Percentiles rank a stretch among this genome's conserved stretches.
Conservation (phyloP, 176 grass and related monocot genomes). For the Ensete ventricosum region DNA sequence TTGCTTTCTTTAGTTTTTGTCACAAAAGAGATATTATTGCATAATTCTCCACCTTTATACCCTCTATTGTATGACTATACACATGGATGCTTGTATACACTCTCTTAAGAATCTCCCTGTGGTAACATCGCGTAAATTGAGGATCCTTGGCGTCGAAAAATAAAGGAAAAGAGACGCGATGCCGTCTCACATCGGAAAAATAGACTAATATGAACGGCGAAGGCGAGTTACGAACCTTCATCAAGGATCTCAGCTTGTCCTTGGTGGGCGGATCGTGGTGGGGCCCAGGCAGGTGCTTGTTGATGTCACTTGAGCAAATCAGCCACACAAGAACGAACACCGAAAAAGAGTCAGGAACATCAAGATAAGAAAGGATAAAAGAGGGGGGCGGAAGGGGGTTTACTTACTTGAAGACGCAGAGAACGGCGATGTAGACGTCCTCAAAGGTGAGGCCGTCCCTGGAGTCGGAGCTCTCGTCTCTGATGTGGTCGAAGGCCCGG, state of each 20-base stretch:
- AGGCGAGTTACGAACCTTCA: neutral
- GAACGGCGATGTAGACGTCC: conserved; percentile 9
- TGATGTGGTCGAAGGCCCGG: conserved; percentile 64
- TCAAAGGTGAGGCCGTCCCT: conserved; percentile 12
- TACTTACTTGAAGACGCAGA: conserved; percentile 7
- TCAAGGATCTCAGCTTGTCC: conserved; percentile 3
- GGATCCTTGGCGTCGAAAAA: neutral
- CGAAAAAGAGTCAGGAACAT: neutral
- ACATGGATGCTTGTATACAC: neutral
- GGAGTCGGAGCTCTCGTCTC: conserved; percentile 22
- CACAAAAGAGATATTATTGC: neutral
- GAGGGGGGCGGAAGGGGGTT: no score
- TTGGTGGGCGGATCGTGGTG: conserved; percentile 13
- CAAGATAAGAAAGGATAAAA: neutral
- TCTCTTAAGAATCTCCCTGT: neutral
- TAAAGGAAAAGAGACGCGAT: neutral
- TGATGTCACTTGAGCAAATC: conserved; percentile 2
- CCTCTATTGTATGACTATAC: neutral
- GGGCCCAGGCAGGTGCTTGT: conserved; percentile 12
- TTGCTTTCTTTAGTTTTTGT: neutral
- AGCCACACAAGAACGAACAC: neutral
- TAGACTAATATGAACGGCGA: no score
- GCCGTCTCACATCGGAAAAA: no score
- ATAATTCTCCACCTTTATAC: neutral
- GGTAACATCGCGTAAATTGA: neutral